phyloP scores from a whole-genome alignment of 2,329 filamentous ascomycete genomes.

The Thielaviopsis cerberus region DNA sequence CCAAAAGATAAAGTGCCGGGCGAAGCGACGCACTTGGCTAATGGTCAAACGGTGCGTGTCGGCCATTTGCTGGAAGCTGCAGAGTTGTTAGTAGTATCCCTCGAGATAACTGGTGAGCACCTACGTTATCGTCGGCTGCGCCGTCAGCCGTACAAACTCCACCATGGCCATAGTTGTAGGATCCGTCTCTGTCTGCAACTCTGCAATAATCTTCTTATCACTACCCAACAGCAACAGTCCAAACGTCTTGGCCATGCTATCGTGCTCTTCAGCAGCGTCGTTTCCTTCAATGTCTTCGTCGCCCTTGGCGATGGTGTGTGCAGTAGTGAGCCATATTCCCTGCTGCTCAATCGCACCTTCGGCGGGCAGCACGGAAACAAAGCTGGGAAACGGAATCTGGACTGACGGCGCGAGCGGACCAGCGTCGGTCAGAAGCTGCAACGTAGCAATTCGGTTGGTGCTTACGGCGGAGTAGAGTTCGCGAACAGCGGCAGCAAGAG shows the following conservation, averaged over 20 bases:
- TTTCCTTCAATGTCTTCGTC: constrained; percentile 43
- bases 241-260: constrained; percentile 67
- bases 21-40: constrained; percentile 67
- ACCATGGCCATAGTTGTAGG: constrained; percentile 60
- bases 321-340: constrained; percentile 73
- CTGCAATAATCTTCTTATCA: constrained; percentile 52
- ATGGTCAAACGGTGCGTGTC: constrained; percentile 55
- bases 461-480: constrained; percentile 69
- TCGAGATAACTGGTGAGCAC: constrained; percentile 15
- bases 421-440: constrained; percentile 49
- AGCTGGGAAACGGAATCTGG: constrained; percentile 47
- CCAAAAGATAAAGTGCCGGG: constrained; percentile 91
- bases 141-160: constrained; percentile 56
- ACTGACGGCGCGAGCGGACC: constrained; percentile 43
- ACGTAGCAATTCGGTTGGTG: constrained; percentile 66
- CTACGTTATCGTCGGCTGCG: constrained; percentile 45
- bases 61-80: constrained; percentile 47
- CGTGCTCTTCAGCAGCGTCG: constrained; percentile 46
- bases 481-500: constrained; percentile 63
- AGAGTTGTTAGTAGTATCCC: not conserved
- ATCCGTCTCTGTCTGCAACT: constrained; percentile 59
- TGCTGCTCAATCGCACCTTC: constrained; percentile 50
- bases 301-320: constrained; percentile 51
- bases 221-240: constrained; percentile 71
- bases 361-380: constrained; percentile 53